Conservation (phyloP, 2,329 filamentous ascomycete genomes). For the Thelonectria rubi region DNA sequence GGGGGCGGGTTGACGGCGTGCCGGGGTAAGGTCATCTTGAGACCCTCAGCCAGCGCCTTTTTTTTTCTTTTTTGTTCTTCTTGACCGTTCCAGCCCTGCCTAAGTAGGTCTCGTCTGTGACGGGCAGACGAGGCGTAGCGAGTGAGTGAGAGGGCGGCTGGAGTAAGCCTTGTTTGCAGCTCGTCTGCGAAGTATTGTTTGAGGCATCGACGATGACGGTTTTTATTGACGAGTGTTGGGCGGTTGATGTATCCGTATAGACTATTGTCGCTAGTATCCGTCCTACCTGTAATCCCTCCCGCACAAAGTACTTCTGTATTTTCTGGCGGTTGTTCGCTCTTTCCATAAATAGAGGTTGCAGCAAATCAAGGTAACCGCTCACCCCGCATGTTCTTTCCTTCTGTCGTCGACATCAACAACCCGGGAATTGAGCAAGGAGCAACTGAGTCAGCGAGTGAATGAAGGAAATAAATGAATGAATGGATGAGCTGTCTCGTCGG, state of each 20-base stretch:
- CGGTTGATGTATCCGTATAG: not conserved
- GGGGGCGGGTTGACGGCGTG: conserved; percentile 26
- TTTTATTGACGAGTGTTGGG: not conserved
- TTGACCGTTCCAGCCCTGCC: conserved; percentile 16
- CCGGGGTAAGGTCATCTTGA: not conserved
- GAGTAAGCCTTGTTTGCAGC: not conserved
- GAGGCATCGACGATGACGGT: not conserved
- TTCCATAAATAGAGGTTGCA: conserved; percentile 19
- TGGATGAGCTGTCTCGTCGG: not conserved
- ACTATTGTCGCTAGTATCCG: not conserved
- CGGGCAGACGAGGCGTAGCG: conserved; percentile 2
- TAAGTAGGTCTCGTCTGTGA: too few relatives aligned
- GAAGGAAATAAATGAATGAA: not conserved
- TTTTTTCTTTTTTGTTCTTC: not conserved
- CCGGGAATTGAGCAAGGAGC: not conserved
- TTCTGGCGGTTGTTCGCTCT: not conserved
- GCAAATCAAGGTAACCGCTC: conserved; percentile 5
- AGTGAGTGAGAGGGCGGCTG: not conserved
- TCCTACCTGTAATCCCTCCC: not conserved
- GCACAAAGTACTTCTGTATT: not conserved
- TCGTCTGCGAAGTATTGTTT: not conserved
- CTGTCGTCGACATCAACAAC: not conserved
- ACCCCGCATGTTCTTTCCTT: not conserved
- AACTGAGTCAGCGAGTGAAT: not conserved
- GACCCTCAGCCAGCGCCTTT: conserved; percentile 7